phyloP scores from a whole-genome alignment of 2,329 filamentous ascomycete genomes.

The Nemania diffusa region DNA sequence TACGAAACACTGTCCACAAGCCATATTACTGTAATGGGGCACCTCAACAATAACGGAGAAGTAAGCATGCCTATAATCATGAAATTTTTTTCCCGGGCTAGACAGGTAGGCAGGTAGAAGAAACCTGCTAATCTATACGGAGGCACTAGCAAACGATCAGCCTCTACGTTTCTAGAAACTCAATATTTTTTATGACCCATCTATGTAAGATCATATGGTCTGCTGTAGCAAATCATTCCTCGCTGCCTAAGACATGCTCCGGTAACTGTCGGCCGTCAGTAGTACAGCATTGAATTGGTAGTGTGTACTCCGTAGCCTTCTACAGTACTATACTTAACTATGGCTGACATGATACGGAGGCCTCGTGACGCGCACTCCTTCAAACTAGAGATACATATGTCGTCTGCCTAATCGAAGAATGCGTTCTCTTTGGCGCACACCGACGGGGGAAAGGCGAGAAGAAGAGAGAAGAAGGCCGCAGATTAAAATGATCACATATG shows the following conservation, averaged over 20 bases:
- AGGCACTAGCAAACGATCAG: background rate
- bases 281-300: too few species aligned
- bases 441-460: too few species aligned
- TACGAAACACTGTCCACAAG: background rate
- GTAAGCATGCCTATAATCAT: background rate
- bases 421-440: too few species aligned
- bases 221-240: background rate
- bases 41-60: background rate
- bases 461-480: background rate
- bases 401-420: too few species aligned
- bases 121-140: background rate
- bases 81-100: background rate
- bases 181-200: slow-evolving; percentile 7
- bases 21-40: background rate
- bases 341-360: background rate
- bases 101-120: background rate
- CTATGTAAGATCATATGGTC: background rate
- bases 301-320: too few species aligned
- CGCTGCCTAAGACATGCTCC: slow-evolving; percentile 1
- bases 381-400: too few species aligned
- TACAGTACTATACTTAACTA: background rate
- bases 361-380: too few species aligned
- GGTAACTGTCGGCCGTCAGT: background rate
- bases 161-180: background rate
- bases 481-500: background rate